Percentiles rank a stretch among this genome's conserved stretches.
Conservation (phyloP, 2,329 filamentous ascomycete genomes). For the Alternaria longipes region DNA sequence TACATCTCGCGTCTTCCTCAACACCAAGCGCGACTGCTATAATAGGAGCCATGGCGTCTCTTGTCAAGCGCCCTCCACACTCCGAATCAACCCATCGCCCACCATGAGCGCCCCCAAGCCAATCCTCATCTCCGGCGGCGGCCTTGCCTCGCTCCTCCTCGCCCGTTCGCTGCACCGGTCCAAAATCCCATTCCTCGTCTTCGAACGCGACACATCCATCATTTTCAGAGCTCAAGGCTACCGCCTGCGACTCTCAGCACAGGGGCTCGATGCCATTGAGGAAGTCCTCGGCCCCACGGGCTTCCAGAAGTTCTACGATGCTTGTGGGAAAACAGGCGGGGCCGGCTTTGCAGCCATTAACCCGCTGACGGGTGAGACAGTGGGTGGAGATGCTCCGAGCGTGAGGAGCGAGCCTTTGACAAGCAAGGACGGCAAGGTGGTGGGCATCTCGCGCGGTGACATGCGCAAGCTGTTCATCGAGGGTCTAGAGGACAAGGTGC, state of each 20-base stretch:
- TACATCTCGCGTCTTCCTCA: constrained; percentile 1
- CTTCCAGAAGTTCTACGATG: constrained; percentile 66
- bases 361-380: constrained; percentile 62
- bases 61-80: neutral
- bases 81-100: neutral
- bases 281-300: constrained; percentile 60
- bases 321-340: constrained; percentile 68
- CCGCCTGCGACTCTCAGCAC: constrained; percentile 64
- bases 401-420: constrained; percentile 47
- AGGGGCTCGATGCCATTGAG: constrained; percentile 69
- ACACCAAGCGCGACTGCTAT: constrained; percentile 4
- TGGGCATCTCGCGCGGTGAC: constrained; percentile 70
- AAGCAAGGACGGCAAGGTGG: constrained; percentile 66
- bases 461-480: constrained; percentile 68
- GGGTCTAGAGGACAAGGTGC: constrained; percentile 64
- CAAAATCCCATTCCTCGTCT: constrained; percentile 46
- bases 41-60: constrained; percentile 8
- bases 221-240: constrained; percentile 70
- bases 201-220: constrained; percentile 57
- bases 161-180: constrained; percentile 41
- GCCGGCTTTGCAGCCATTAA: constrained; percentile 61
- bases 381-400: constrained; percentile 31
- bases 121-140: constrained; percentile 52
- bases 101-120: constrained; percentile 45
- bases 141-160: constrained; percentile 44